These are phyloP conservation scores for Sporothrix luriei DNA, from an alignment of 2,329 filamentous ascomycete genomes.

Conservation along the genomic window DNA sequence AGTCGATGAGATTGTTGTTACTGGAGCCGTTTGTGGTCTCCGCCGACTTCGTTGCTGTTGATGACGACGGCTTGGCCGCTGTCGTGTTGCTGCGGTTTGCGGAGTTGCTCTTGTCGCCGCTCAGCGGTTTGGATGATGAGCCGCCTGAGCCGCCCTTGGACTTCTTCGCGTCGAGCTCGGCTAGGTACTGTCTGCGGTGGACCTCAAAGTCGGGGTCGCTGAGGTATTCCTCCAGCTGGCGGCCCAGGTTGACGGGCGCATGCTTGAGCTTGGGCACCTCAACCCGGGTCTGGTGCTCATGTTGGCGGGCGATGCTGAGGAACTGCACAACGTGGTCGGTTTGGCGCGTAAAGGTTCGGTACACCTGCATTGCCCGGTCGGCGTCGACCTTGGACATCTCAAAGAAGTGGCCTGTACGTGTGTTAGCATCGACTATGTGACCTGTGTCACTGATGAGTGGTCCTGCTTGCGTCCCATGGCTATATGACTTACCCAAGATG, in stretches of 20 bases:
- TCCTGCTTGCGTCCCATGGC: not conserved
- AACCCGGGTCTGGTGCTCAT: conserved; percentile 87
- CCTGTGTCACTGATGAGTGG: not conserved
- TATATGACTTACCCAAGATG: conserved; percentile 72
- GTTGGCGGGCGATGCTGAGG: conserved; percentile 81
- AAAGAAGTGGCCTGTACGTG: conserved; percentile 80
- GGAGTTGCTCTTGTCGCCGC: conserved; percentile 4
- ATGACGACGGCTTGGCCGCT: conserved; percentile 37
- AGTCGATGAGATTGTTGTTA: conserved; percentile 79
- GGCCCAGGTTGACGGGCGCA: conserved; percentile 86
- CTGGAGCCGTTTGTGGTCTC: conserved; percentile 63
- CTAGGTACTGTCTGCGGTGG: conserved; percentile 87
- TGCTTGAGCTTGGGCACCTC: conserved; percentile 98
- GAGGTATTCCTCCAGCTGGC: conserved; percentile 90
- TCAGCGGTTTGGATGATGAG: conserved; percentile 42
- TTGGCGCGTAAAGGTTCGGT: conserved; percentile 86
- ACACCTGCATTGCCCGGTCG: conserved; percentile 86
- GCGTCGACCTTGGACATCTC: conserved; percentile 96
- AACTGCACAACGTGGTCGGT: conserved; percentile 93
- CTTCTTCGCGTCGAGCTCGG: conserved; percentile 75
- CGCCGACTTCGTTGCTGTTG: conserved; percentile 48
- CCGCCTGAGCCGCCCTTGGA: conserved; percentile 48
- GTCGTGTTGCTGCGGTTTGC: conserved; percentile 45
- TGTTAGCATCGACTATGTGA: not conserved
- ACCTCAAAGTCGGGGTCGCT: conserved; percentile 94